Evolutionary conservation across 2,329 filamentous ascomycete species (phyloP).

Genomic region (Penicillium sp.): DNA sequence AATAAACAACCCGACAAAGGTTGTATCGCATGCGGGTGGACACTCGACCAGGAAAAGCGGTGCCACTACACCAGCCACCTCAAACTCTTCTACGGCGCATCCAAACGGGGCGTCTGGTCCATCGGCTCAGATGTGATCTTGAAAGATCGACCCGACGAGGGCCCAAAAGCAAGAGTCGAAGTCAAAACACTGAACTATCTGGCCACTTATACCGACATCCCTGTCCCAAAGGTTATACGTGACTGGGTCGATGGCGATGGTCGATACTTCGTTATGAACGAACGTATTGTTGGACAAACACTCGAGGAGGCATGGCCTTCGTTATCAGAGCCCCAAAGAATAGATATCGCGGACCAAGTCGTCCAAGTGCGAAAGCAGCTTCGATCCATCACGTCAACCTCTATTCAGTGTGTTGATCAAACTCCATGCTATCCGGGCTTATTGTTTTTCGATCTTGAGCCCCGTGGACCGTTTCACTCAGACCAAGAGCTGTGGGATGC

Average conservation of each 20-base stretch:
- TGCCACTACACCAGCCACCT: conserved; percentile 19
- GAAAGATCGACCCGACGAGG: conserved; percentile 23
- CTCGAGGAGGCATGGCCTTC: conserved; percentile 20
- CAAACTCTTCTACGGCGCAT: conserved; percentile 19
- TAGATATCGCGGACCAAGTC: conserved; percentile 19
- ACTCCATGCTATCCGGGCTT: conserved; percentile 13
- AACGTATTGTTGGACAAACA: conserved; percentile 18
- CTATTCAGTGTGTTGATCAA: conserved; percentile 18
- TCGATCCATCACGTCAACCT: conserved; percentile 10
- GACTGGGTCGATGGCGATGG: conserved; percentile 21
- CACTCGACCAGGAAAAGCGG: conserved; percentile 6
- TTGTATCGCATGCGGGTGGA: conserved; percentile 15
- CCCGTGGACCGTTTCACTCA: neutral
- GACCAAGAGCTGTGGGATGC: neutral
- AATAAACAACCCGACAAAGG: neutral
- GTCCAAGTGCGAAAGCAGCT: conserved; percentile 15
- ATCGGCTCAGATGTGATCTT: conserved; percentile 24
- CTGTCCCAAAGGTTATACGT: conserved; percentile 14
- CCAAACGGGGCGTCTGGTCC: conserved; percentile 15
- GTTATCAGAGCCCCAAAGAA: conserved; percentile 15
- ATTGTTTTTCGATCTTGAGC: neutral
- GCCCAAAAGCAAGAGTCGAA: conserved; percentile 10
- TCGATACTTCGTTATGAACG: conserved; percentile 17
- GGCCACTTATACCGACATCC: conserved; percentile 11
- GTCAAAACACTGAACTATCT: conserved; percentile 10